A percentile compares a stretch with the other conserved stretches of the same genome.
Evolutionary conservation across 106 monocot genomes (phyloP).

Genomic region (Apostasia shenzhenica): DNA sequence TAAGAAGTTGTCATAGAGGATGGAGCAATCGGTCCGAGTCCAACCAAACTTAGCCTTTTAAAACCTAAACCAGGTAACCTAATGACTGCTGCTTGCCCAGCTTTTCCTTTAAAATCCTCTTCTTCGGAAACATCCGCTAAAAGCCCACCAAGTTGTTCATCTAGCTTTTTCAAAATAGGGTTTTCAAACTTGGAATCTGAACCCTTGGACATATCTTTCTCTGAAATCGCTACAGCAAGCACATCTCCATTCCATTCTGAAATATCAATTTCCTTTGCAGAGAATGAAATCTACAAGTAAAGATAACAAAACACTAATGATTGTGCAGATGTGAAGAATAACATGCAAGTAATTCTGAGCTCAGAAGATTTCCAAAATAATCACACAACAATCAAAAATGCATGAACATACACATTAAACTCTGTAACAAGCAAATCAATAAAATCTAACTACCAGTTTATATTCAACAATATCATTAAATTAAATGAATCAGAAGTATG

Average conservation of each 20-base stretch:
- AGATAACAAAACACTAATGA: background rate
- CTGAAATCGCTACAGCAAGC: constrained; percentile 77
- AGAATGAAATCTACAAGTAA: constrained; percentile 59
- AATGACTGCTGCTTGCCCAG: constrained; percentile 77
- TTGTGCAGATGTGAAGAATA: background rate
- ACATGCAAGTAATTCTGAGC: background rate
- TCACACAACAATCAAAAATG: background rate
- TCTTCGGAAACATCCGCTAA: constrained; percentile 64
- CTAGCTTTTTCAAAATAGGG: constrained; percentile 58
- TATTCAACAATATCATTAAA: background rate
- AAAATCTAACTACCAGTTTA: background rate
- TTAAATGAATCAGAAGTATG: too few relatives aligned
- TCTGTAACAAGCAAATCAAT: background rate
- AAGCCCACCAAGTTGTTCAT: constrained; percentile 66
- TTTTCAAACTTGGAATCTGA: constrained; percentile 83
- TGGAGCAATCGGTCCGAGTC: constrained; percentile 42
- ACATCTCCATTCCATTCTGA: constrained; percentile 91
- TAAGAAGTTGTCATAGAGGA: constrained; percentile 29
- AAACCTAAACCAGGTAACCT: constrained; percentile 76
- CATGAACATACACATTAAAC: too few relatives aligned
- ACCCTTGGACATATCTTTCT: constrained; percentile 78
- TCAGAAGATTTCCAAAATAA: background rate
- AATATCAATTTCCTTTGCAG: constrained; percentile 67
- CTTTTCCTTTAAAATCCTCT: constrained; percentile 91
- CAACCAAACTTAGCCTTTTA: constrained; percentile 66